phyloP scores from a whole-genome alignment of 805 yeast genomes.

The Sungouiella blattae region DNA sequence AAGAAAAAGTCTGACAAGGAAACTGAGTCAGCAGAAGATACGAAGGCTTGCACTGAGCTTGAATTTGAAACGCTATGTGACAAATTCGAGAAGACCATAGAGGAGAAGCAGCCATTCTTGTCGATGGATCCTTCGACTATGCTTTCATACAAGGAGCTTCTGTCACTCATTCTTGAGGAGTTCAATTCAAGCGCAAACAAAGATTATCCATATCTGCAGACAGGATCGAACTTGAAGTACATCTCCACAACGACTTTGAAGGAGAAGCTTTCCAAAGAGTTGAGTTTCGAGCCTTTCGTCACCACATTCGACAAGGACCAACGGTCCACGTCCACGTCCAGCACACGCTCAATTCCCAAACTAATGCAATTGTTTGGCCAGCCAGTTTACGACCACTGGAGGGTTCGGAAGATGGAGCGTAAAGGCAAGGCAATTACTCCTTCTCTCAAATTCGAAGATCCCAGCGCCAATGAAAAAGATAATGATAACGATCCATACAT shows the following conservation, averaged over 20 bases:
- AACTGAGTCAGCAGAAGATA: slow-evolving; percentile 10
- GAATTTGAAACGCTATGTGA: slow-evolving; percentile 82
- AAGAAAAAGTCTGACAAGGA: slow-evolving; percentile 7
- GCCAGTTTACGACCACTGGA: slow-evolving; percentile 79
- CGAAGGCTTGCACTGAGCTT: slow-evolving; percentile 57
- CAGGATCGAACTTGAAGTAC: slow-evolving; percentile 30
- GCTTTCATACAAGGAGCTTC: slow-evolving; percentile 64
- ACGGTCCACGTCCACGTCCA: slow-evolving; percentile 10
- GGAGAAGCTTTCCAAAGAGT: slow-evolving; percentile 51
- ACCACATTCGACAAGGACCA: slow-evolving; percentile 54
- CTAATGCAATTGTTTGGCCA: slow-evolving; percentile 61
- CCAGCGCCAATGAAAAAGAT: slow-evolving; percentile 71
- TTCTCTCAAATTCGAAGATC: slow-evolving; percentile 76
- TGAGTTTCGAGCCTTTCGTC: slow-evolving; percentile 51
- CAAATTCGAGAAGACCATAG: slow-evolving; percentile 67
- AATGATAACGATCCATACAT: slow-evolving; percentile 88
- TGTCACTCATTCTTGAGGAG: slow-evolving; percentile 42
- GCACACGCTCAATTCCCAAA: slow-evolving; percentile 43
- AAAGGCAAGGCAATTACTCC: slow-evolving; percentile 74
- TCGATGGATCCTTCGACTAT: slow-evolving; percentile 81
- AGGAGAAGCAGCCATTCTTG: slow-evolving; percentile 83
- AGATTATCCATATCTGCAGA: slow-evolving; percentile 14
- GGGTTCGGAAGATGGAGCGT: slow-evolving; percentile 61
- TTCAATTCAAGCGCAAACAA: slow-evolving; percentile 23
- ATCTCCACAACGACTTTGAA: slow-evolving; percentile 58